A percentile compares a stretch with the other conserved stretches of the same genome.
Evolutionary conservation across 129 eudicot genomes (phyloP).

Genomic region (Scalesia atractyloides): DNA sequence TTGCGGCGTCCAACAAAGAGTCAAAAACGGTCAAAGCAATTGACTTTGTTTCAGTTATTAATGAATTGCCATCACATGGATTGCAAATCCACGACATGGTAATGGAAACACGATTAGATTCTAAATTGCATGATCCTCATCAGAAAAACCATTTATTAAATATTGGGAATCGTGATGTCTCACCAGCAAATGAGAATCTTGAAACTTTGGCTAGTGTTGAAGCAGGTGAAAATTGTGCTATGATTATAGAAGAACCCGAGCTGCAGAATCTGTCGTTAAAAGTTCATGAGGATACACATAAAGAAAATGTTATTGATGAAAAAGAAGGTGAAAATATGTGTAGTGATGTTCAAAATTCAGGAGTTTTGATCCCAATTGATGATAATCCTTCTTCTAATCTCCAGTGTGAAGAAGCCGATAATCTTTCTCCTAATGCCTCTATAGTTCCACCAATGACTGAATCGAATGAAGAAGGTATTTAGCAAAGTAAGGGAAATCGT

Average conservation of each 20-base stretch:
- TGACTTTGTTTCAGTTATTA: slow-evolving; percentile 50
- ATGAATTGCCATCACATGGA: slow-evolving; percentile 62
- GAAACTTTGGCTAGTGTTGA: slow-evolving; percentile 26
- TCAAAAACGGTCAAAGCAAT: slow-evolving; percentile 50
- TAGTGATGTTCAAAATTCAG: slow-evolving; percentile 24
- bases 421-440: slow-evolving; percentile 12
- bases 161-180: slow-evolving; percentile 11
- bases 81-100: slow-evolving; percentile 51
- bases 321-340: slow-evolving; percentile 20
- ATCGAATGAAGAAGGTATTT: slow-evolving; percentile 15
- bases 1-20: slow-evolving; percentile 44
- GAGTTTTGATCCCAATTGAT: slow-evolving; percentile 19
- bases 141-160: slow-evolving; percentile 28
- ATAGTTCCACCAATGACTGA: slow-evolving; percentile 13
- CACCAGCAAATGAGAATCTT: slow-evolving; percentile 16
- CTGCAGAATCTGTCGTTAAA: slow-evolving; percentile 18
- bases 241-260: slow-evolving; percentile 24
- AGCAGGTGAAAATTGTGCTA: slow-evolving; percentile 11
- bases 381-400: slow-evolving; percentile 23
- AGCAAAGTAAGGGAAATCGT: not conserved
- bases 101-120: slow-evolving; percentile 32
- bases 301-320: slow-evolving; percentile 23
- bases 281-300: slow-evolving; percentile 4
- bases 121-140: slow-evolving; percentile 18
- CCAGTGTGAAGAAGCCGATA: slow-evolving; percentile 27